These are phyloP conservation scores for Amphibolis antarctica DNA, from an alignment of 106 monocot species.

Conservation along the genomic window DNA sequence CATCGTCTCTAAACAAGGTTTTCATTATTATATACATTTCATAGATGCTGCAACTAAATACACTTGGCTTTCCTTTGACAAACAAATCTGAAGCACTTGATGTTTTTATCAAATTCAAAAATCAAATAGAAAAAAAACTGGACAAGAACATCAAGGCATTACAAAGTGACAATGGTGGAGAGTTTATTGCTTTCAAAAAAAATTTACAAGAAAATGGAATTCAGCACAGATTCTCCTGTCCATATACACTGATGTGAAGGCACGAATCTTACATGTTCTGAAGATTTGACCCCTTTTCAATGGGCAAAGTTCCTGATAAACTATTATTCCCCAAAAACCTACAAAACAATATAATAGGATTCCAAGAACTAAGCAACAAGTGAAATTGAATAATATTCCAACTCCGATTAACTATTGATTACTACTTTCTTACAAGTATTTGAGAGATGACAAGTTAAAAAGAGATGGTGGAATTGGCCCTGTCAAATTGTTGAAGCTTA, in stretches of 20 bases:
- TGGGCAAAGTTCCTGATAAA: conserved; percentile 53
- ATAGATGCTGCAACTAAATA: background rate
- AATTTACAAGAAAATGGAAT: background rate
- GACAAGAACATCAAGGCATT: background rate
- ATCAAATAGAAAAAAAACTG: background rate
- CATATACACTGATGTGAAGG: background rate
- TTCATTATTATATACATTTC: background rate
- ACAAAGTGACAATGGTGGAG: background rate
- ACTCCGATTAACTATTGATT: background rate
- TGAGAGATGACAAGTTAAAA: conserved; percentile 43
- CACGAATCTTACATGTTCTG: conserved; percentile 34
- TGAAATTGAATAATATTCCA: background rate
- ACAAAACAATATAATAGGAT: background rate
- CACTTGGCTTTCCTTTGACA: background rate
- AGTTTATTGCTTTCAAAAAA: background rate
- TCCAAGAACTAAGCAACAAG: background rate
- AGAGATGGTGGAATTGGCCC: conserved; percentile 63
- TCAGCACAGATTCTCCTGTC: background rate
- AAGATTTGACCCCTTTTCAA: conserved; percentile 43
- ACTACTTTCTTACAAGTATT: background rate
- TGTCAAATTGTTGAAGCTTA: conserved; percentile 61
- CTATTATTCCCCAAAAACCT: conserved; percentile 91
- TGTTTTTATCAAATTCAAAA: background rate
- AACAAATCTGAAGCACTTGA: background rate
- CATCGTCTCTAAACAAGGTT: background rate